Base-by-base conservation (phyloP, 1,284 basidiomycete species). In the Rhodotorula sp. region DNA sequence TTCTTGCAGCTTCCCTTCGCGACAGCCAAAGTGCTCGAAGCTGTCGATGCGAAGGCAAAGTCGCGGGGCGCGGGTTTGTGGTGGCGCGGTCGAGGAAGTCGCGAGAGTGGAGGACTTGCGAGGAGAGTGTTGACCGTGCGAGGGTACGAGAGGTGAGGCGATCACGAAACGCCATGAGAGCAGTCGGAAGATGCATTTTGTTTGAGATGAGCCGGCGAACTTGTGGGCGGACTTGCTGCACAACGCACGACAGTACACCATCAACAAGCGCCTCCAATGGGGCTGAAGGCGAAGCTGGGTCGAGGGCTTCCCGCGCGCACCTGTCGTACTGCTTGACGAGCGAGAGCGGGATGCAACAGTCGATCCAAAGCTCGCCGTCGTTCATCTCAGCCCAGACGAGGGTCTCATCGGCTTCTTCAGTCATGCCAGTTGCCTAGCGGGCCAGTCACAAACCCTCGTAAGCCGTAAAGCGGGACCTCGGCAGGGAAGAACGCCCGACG, bases 301-400 rank as follows among this genome's bases (percentile, higher is more conserved):
- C 30, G 15, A n/a, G 26, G 34, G 7, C 8, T 44, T 6, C 40
- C n/a, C n/a, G n/a, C 40, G 54, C 61, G 46, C n/a, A 66, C 68
- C 20, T 16, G 30, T 66, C 46, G 62, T 40, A 66, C 3, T 11
- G 20, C 37, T 60, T 24, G 26, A 61, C 48, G 57, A 48, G 24
- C 5, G 6, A 0, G 9, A 2, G 11, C 0, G 68, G 53, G 40
- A 70, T 4, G 53, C 64, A 64, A 54, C 30, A 48, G 48, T 70
- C 57, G 44, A 70, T 71, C 53, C 57, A 56, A 22, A 53, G 24
- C 8, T 63, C 48, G 0, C 55, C 58, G 54, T 71, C 70, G 53
- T 30, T 48, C 64, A 68, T 52, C 28, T 57, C 58, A 22, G 37
- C 26, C 70, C 70, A 71, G 7, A 68, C 7, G 15, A 56, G 24